Evolutionary conservation across 495 filamentous ascomycete species (phyloP), one percentile per base, ranked within the genome.

Genomic region (Daldinia bambusicola): DNA sequence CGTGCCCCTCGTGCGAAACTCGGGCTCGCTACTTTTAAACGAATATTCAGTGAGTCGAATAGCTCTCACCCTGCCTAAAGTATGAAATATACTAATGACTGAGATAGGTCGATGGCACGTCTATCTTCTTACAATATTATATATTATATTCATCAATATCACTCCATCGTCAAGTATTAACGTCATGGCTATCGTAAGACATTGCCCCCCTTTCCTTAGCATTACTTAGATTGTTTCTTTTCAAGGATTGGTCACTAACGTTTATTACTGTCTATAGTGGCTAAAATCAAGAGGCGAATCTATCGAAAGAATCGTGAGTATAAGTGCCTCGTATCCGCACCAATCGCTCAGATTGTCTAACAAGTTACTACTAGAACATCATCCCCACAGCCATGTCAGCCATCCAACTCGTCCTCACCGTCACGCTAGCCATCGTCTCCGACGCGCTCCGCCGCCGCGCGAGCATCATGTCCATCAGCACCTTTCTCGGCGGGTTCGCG

Each of bases 11-110:
- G 84, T 51, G 69, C 77, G 45, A 82, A 81, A n/a, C 81, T 81
- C 55, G 85, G 82, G 0, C 83, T 80, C 52, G 64, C 74, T 0
- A 85, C 85, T 51, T 63, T 86, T 50, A 84, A 81, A 77, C 83
- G 83, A 32, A 89, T 89, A 22, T 81, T 89, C n/a, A 76, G 67
- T 63, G n/a, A 55, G 41, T 69, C 52, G 1, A 43, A 20, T 16
- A 53, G 0, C 8, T 6, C n/a, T 71, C 63, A 55, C 58, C 22
- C 30, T 60, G 8, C 60, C 45, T 20, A n/a, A 8, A 56, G 30
- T 9, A 40, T 1, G 50, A 16, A 10, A 20, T 7, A 12, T 26
- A 53, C 36, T 75, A 56, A 68, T 12, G 5, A 10, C 6, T 2
- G 41, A 18, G 2, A 34, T 34, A 75, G 72, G 69, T 1, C 83